phyloP scores from a whole-genome alignment of 2,329 filamentous ascomycete species.

The Alternaria brassicae region DNA sequence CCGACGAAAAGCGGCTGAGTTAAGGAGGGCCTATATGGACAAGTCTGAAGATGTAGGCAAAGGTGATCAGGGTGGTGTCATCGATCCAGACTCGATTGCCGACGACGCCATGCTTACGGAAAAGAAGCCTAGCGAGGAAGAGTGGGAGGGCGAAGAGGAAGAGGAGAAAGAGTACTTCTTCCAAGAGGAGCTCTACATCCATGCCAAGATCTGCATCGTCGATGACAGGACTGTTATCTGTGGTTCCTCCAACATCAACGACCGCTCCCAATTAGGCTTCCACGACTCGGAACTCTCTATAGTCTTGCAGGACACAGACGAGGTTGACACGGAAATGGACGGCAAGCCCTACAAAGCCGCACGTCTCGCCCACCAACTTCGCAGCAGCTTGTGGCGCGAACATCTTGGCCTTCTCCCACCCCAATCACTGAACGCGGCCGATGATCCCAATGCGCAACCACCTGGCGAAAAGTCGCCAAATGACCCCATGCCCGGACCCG shows the following conservation, averaged over 20 bases:
- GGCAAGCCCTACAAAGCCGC: slow-evolving; percentile 78
- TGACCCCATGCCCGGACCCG: slow-evolving; percentile 73
- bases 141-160: slow-evolving; percentile 76
- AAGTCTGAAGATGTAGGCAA: slow-evolving; percentile 50
- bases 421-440: slow-evolving; percentile 70
- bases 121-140: slow-evolving; percentile 69
- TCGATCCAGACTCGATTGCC: slow-evolving; percentile 71
- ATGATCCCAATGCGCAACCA: slow-evolving; percentile 78
- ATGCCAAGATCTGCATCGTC: slow-evolving; percentile 87
- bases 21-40: slow-evolving; percentile 56
- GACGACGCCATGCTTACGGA: slow-evolving; percentile 82
- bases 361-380: slow-evolving; percentile 81
- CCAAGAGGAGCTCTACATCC: slow-evolving; percentile 95
- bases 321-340: slow-evolving; percentile 76
- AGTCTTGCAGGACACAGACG: slow-evolving; percentile 83
- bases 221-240: slow-evolving; percentile 87
- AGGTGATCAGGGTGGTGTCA: slow-evolving; percentile 47
- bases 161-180: slow-evolving; percentile 87
- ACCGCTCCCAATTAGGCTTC: slow-evolving; percentile 83
- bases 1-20: slow-evolving; percentile 55
- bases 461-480: slow-evolving; percentile 73
- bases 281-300: slow-evolving; percentile 93
- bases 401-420: slow-evolving; percentile 83
- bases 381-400: slow-evolving; percentile 86
- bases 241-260: slow-evolving; percentile 89